A percentile compares a stretch with the other conserved stretches of the same genome.
Conservation (phyloP, 2,329 filamentous ascomycete genomes). For the Phialophora chinensis region DNA sequence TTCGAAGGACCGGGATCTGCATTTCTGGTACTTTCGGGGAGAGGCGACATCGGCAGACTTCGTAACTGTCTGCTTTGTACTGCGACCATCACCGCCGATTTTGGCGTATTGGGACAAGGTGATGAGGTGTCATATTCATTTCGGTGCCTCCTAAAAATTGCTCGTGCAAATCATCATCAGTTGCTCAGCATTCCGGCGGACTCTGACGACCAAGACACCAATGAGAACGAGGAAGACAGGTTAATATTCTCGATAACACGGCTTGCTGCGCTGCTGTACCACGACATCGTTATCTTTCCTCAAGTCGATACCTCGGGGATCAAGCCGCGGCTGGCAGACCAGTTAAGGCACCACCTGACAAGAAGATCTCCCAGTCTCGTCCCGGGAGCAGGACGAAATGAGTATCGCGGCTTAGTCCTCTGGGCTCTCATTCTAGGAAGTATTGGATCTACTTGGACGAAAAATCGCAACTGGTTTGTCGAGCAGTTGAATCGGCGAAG, state of each 20-base stretch:
- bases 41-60: not conserved
- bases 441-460: constrained; percentile 10
- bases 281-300: constrained; percentile 16
- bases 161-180: constrained; percentile 11
- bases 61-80: constrained; percentile 8
- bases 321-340: constrained; percentile 3
- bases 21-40: not conserved
- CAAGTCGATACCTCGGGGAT: constrained; percentile 10
- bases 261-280: constrained; percentile 5
- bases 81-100: constrained; percentile 6
- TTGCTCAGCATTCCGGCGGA: constrained; percentile 4
- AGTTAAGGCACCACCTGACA: not conserved
- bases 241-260: constrained; percentile 5
- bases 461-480: constrained; percentile 9
- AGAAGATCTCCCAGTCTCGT: not conserved
- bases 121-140: not conserved
- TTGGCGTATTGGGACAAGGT: not conserved
- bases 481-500: constrained; percentile 9
- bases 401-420: constrained; percentile 1
- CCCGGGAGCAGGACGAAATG: not conserved
- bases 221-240: constrained; percentile 3
- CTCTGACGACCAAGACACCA: not conserved
- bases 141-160: constrained; percentile 2
- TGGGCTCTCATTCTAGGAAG: constrained; percentile 14
- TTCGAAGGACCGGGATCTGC: not conserved